Evolutionary conservation across 768 basidiomycete genomes (phyloP).

Genomic region (Paxillus involutus): DNA sequence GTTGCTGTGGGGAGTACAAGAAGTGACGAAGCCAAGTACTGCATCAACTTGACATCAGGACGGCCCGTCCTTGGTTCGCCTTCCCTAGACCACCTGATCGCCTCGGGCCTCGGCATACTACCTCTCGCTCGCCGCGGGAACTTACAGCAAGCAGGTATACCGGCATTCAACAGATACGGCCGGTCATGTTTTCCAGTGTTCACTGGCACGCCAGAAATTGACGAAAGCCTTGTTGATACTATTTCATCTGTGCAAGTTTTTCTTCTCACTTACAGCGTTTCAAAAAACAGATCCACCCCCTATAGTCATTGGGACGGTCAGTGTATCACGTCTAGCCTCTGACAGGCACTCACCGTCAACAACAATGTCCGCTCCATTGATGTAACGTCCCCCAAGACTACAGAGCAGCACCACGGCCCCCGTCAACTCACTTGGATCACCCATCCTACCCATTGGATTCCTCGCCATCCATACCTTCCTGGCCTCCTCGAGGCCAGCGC

Average conservation of each 20-base stretch:
- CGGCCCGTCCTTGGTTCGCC: too few relatives aligned
- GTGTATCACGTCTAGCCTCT: background rate
- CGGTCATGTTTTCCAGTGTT: too few relatives aligned
- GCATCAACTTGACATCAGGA: too few relatives aligned
- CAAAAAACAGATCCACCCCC: slow-evolving; percentile 24
- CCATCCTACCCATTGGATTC: slow-evolving; percentile 46
- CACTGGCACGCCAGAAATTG: too few relatives aligned
- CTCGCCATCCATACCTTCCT: slow-evolving; percentile 37
- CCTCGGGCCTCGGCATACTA: too few relatives aligned
- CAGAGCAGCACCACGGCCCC: slow-evolving; percentile 41
- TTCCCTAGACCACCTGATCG: too few relatives aligned
- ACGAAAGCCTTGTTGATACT: too few relatives aligned
- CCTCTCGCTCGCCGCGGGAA: too few relatives aligned
- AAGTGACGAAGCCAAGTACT: too few relatives aligned
- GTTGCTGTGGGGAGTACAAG: too few relatives aligned
- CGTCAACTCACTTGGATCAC: slow-evolving; percentile 38
- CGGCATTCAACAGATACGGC: too few relatives aligned
- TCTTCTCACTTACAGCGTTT: background rate
- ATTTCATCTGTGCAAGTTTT: background rate
- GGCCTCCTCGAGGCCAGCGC: slow-evolving; percentile 30
- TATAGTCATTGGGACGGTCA: slow-evolving; percentile 1
- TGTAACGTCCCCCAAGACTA: slow-evolving; percentile 42
- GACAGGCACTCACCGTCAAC: slow-evolving; percentile 38
- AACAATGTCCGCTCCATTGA: slow-evolving; percentile 42
- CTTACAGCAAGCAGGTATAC: too few relatives aligned